phyloP scores from a whole-genome alignment of 2,329 filamentous ascomycete species.

The Aspergillus udagawae region DNA sequence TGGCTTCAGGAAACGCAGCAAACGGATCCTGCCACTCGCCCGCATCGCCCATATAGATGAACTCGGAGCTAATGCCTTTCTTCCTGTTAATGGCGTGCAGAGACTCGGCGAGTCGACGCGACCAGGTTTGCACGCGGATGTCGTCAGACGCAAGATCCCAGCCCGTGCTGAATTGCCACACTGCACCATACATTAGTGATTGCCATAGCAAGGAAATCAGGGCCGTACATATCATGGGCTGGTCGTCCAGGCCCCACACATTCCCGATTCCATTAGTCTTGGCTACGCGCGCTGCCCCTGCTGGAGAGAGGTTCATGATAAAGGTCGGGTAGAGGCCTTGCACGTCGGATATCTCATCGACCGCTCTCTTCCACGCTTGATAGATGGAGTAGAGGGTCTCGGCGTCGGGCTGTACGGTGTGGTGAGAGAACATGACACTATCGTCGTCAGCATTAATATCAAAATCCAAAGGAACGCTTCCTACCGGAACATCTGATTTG shows the following conservation, averaged over 20 bases:
- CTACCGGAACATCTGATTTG: conserved; percentile 36
- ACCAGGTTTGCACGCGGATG: conserved; percentile 33
- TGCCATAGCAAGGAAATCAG: neutral
- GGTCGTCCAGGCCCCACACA: conserved; percentile 32
- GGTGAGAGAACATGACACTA: conserved; percentile 35
- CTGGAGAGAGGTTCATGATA: conserved; percentile 29
- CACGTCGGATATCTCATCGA: conserved; percentile 33
- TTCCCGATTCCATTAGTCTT: conserved; percentile 39
- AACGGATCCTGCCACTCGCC: conserved; percentile 38
- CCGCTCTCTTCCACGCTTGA: conserved; percentile 31
- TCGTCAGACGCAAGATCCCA: conserved; percentile 37
- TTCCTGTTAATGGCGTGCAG: conserved; percentile 30
- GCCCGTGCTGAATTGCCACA: conserved; percentile 38
- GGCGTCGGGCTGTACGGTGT: conserved; percentile 36
- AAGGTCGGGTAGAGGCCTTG: conserved; percentile 38
- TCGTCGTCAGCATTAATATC: neutral
- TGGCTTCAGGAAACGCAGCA: conserved; percentile 28
- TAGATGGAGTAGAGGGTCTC: conserved; percentile 31
- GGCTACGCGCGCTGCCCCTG: conserved; percentile 25
- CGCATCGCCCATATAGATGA: conserved; percentile 38
- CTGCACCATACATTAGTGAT: conserved; percentile 14
- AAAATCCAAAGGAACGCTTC: neutral
- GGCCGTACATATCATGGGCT: conserved; percentile 30
- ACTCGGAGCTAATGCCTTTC: conserved; percentile 30
- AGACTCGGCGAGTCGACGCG: conserved; percentile 23